Evolutionary conservation across 177 flowering plant species (phyloP).

Genomic region (Tripterygium wilfordii): DNA sequence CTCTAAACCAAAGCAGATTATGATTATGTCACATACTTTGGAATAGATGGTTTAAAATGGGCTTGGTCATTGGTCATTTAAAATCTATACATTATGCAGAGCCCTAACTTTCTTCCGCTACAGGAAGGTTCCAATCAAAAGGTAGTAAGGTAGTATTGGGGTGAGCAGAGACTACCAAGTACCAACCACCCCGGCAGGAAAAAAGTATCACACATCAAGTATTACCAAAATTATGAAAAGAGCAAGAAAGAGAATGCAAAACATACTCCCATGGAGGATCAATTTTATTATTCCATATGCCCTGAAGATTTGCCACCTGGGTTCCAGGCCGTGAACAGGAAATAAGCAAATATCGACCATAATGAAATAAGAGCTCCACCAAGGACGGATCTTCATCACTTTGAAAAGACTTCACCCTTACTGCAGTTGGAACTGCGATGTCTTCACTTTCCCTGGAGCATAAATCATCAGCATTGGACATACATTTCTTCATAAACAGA

Average conservation of each 20-base stretch:
- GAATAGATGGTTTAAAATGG: too few species aligned
- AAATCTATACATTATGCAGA: too few species aligned
- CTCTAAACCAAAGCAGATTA: too few species aligned
- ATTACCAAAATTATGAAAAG: too few species aligned
- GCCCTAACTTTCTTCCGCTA: too few species aligned
- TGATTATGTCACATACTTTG: too few species aligned
- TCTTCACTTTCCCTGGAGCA: constrained; percentile 8
- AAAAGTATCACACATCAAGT: not conserved
- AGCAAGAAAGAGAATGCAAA: not conserved
- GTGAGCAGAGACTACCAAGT: too few species aligned
- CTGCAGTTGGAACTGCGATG: constrained; percentile 44
- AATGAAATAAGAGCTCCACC: constrained; percentile 87
- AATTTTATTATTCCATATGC: constrained; percentile 85
- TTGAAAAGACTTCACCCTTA: constrained; percentile 76
- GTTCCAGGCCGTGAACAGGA: constrained; percentile 92
- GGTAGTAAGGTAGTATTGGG: too few species aligned
- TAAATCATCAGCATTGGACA: constrained; percentile 7
- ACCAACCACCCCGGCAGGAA: too few species aligned
- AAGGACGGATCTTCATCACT: constrained; percentile 88
- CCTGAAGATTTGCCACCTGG: constrained; percentile 83
- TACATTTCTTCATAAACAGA: constrained; percentile 11
- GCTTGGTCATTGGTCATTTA: too few species aligned
- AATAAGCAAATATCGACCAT: constrained; percentile 86
- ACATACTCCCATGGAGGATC: constrained; percentile 96
- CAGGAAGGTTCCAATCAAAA: too few species aligned